Evolutionary conservation across 106 monocot species (phyloP), one percentile per base, ranked within the genome.

Genomic region (Dioscorea dumetorum): DNA sequence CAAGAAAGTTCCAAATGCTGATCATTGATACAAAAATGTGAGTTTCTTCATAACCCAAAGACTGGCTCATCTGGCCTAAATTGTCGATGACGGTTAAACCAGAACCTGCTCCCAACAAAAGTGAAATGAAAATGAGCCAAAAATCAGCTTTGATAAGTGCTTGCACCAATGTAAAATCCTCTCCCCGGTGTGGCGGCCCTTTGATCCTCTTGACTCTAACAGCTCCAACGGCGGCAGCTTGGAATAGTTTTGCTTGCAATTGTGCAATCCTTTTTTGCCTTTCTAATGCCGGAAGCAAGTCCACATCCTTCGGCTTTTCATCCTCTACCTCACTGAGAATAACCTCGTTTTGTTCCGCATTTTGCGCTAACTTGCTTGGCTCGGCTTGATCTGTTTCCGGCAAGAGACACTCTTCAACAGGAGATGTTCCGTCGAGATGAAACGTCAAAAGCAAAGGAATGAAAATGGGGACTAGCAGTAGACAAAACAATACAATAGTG

Each of bases 1-100:
- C 91, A 15, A 92, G 82, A 62, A 92, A 92, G 34, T 92, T 92
- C 91, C 91, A 92, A 19, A 92, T 92, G 67, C 91, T 92, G 64
- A 82, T 88, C 91, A 88, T 78, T 28, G 85, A 93, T 7, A 93
- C 92, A 49, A 88, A 88, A 49, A 93, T 79, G 41, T 88, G 88
- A 33, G 83, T 24, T 6, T 88, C 83, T 8, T 79, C 73, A 60
- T 86, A 93, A 54, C 88, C 83, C 72, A 93, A 73, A 58, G 93
- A 88, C 34, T 85, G 76, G 48, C 83, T 89, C 81, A 93, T 89
- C 73, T 93, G 93, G 13, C 93, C 93, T 49, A 93, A 56, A 69
- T 93, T 93, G 58, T 88, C 93, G 49, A 93, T 93, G 14, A 93
- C 84, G 0, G 93, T 90, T 57, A 93, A 78, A 13, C 89, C 89